These are phyloP conservation scores for Rugiboletus extremiorientalis DNA, from an alignment of 1,284 basidiomycete genomes.

Conservation along the genomic window DNA sequence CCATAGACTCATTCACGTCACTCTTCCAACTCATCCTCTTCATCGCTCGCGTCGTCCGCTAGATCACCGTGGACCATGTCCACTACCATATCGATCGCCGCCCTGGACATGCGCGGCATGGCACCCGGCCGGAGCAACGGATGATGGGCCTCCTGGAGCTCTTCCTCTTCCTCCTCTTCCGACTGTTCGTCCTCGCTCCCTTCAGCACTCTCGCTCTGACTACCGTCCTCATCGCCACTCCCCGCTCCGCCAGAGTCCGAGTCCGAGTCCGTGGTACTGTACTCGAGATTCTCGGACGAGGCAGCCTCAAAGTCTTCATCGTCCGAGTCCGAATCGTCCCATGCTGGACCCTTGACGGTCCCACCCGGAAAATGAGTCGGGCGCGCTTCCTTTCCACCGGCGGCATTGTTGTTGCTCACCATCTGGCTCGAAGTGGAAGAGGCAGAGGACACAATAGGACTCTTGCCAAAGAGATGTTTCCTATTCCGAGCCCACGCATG, in stretches of 20 bases:
- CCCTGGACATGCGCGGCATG: slow-evolving; percentile 65
- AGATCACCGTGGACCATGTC: slow-evolving; percentile 60
- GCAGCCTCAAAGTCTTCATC: slow-evolving; percentile 48
- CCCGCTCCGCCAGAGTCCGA: slow-evolving; percentile 14
- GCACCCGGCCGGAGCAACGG: slow-evolving; percentile 65
- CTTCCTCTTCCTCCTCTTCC: slow-evolving; percentile 35
- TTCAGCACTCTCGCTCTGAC: slow-evolving; percentile 25
- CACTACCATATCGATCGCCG: slow-evolving; percentile 60
- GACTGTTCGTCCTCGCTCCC: slow-evolving; percentile 28
- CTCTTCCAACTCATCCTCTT: slow-evolving; percentile 42
- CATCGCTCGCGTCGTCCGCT: slow-evolving; percentile 38
- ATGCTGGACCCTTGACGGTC: slow-evolving; percentile 36
- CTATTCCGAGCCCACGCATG: slow-evolving; percentile 60
- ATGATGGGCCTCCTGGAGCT: slow-evolving; percentile 55
- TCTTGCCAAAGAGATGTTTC: slow-evolving; percentile 57
- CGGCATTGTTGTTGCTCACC: slow-evolving; percentile 14
- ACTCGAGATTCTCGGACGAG: slow-evolving; percentile 35
- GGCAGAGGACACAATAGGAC: not conserved
- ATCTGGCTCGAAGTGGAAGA: not conserved
- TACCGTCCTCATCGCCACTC: slow-evolving; percentile 12
- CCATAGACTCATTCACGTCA: slow-evolving; percentile 20
- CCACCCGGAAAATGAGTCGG: slow-evolving; percentile 18
- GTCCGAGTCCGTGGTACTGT: slow-evolving; percentile 9
- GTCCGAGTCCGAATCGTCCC: slow-evolving; percentile 52
- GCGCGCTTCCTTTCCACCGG: not conserved